phyloP scores from a whole-genome alignment of 805 yeast genomes.

The Dipodascus geniculatus region DNA sequence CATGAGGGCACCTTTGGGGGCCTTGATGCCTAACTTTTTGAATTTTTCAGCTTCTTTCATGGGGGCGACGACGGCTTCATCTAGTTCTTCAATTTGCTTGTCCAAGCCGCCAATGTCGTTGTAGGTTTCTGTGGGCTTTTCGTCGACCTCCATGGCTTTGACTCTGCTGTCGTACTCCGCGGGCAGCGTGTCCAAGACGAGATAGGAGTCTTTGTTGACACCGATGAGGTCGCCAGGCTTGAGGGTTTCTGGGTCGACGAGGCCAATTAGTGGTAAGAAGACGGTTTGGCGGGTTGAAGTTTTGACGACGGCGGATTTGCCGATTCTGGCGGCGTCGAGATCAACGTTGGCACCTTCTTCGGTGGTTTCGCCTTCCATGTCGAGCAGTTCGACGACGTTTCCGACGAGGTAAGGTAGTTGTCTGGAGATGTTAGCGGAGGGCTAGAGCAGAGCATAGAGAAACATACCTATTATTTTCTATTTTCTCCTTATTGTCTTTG shows the following conservation, averaged over 20 bases:
- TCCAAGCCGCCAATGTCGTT: constrained; percentile 97
- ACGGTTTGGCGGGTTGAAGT: constrained; percentile 97
- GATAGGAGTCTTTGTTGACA: constrained; percentile 91
- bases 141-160: constrained; percentile 99
- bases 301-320: constrained; percentile 96
- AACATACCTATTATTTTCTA: constrained; percentile 54
- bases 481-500: constrained; percentile 92
- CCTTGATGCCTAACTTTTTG: constrained; percentile 85
- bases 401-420: constrained; percentile 95
- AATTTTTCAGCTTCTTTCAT: constrained; percentile 98
- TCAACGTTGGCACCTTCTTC: constrained; percentile 95
- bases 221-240: constrained; percentile 98
- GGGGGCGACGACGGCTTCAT: constrained; percentile 96
- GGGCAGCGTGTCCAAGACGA: constrained; percentile 87
- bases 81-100: constrained; percentile 95
- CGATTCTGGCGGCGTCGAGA: constrained; percentile 78
- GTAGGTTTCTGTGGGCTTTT: constrained; percentile 94
- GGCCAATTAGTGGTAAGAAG: constrained; percentile 87
- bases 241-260: constrained; percentile 81
- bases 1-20: constrained; percentile 97
- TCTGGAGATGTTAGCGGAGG: constrained; percentile 27
- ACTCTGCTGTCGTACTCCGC: constrained; percentile 97
- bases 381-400: constrained; percentile 87
- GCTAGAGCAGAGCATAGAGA: neutral
- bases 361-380: constrained; percentile 63